A percentile compares a stretch with the other conserved stretches of the same genome.
Conservation (phyloP, 2,329 filamentous ascomycete species). For the Clonostachys chloroleuca region DNA sequence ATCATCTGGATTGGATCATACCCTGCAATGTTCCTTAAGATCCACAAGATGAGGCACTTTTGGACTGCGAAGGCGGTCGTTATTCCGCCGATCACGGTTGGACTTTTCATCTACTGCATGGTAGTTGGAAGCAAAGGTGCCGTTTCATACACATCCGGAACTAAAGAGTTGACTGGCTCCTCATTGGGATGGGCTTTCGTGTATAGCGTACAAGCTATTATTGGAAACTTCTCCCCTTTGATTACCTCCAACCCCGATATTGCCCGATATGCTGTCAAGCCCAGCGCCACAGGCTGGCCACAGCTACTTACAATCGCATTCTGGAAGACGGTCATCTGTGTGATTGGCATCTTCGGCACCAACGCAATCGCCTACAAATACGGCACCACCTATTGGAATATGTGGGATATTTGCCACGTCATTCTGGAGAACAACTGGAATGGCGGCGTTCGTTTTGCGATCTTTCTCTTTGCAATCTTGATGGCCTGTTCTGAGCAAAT, state of each 20-base stretch:
- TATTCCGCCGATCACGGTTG: not conserved
- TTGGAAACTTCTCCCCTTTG: no score
- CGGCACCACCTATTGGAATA: not conserved
- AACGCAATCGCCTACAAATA: not conserved
- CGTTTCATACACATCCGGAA: no score
- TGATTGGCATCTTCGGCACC: not conserved
- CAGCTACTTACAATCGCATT: no score
- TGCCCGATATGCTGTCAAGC: no score
- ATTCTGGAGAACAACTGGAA: not conserved
- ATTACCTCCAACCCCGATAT: no score
- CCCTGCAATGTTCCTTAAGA: not conserved
- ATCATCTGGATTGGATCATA: not conserved
- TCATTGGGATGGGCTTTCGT: no score
- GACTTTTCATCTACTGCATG: constrained; percentile 2
- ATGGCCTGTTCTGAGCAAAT: not conserved
- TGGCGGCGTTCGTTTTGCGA: not conserved
- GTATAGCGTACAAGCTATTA: no score
- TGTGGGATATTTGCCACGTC: not conserved
- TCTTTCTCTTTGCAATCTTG: not conserved
- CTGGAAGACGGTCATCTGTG: no score
- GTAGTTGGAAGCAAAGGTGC: not conserved
- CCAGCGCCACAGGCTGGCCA: no score
- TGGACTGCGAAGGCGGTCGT: not conserved
- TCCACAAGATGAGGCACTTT: not conserved
- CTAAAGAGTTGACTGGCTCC: no score